A percentile compares a stretch with the other conserved stretches of the same genome.
These are phyloP conservation scores for Phialophora verrucosa DNA, from an alignment of 2,329 filamentous ascomycete species.

Conservation along the genomic window DNA sequence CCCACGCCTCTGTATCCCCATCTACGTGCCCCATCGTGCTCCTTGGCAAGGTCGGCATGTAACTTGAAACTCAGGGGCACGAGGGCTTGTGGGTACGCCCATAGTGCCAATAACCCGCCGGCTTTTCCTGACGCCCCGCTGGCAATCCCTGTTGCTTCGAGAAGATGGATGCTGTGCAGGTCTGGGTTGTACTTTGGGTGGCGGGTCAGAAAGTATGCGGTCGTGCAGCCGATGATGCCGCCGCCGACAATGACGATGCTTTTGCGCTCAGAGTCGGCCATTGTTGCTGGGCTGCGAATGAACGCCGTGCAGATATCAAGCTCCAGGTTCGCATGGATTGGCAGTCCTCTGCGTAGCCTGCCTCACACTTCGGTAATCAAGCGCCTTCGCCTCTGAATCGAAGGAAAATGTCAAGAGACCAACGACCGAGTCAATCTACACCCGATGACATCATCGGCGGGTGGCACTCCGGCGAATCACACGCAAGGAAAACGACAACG, in stretches of 20 bases:
- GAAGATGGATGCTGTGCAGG: slow-evolving; percentile 78
- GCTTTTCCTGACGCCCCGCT: slow-evolving; percentile 95
- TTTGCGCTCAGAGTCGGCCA: slow-evolving; percentile 32
- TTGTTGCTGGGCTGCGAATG: not conserved
- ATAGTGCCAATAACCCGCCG: slow-evolving; percentile 84
- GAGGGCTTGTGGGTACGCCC: slow-evolving; percentile 85
- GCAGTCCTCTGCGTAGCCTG: not conserved
- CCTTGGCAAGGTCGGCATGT: slow-evolving; percentile 80
- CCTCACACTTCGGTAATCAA: not conserved
- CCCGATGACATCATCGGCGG: not conserved
- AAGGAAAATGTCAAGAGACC: not conserved
- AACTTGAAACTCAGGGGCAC: slow-evolving; percentile 85
- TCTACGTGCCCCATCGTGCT: slow-evolving; percentile 75
- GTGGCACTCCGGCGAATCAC: not conserved
- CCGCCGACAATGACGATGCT: slow-evolving; percentile 63
- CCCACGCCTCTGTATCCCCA: slow-evolving; percentile 87
- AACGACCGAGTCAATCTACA: not conserved
- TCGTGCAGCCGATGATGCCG: slow-evolving; percentile 89
- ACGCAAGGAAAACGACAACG: not conserved
- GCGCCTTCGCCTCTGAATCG: not conserved
- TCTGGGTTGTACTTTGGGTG: slow-evolving; percentile 79
- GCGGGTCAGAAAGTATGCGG: slow-evolving; percentile 87
- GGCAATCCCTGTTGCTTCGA: slow-evolving; percentile 85
- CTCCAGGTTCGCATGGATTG: not conserved
- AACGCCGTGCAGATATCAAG: not conserved